Percentiles rank a stretch among this genome's conserved stretches.
Evolutionary conservation across 2,329 filamentous ascomycete species (phyloP).

Genomic region (Colletotrichum aenigma): DNA sequence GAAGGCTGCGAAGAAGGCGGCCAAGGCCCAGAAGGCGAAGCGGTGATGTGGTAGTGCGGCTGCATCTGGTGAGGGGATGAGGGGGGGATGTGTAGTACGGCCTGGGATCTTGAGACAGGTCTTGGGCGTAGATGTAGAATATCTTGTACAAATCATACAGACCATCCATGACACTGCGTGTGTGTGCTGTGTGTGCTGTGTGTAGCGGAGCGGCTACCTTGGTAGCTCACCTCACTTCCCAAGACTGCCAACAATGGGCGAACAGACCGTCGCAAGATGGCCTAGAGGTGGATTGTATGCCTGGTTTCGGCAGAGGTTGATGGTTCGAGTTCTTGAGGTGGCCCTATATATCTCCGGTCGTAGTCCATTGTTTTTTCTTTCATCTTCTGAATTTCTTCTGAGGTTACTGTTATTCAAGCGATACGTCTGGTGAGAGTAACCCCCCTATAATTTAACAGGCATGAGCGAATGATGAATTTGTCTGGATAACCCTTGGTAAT

Average conservation of each 20-base stretch:
- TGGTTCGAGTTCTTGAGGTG: background rate
- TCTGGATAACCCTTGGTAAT: no score
- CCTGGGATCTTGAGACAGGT: background rate
- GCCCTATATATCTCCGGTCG: background rate
- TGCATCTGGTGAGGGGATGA: background rate
- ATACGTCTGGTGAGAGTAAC: background rate
- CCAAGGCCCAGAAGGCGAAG: slow-evolving; percentile 35
- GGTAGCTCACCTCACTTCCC: background rate
- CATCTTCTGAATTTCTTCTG: accelerated
- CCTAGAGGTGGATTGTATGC: background rate
- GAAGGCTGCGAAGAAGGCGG: slow-evolving; percentile 39
- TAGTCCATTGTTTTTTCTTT: background rate
- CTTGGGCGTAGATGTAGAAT: slow-evolving; percentile 14
- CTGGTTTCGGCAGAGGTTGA: background rate
- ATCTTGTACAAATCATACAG: slow-evolving; percentile 18
- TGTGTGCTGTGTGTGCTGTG: background rate
- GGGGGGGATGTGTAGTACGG: background rate
- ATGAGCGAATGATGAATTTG: no score
- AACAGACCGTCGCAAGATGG: background rate
- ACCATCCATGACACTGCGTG: background rate
- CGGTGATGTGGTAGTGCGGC: slow-evolving; percentile 23
- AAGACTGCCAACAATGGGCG: background rate
- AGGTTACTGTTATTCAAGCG: background rate
- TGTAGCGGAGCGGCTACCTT: background rate
- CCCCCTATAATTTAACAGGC: no score